phyloP scores from a whole-genome alignment of 2,329 filamentous ascomycete genomes.

The Ophiognomonia clavigignenti-juglandacearum region DNA sequence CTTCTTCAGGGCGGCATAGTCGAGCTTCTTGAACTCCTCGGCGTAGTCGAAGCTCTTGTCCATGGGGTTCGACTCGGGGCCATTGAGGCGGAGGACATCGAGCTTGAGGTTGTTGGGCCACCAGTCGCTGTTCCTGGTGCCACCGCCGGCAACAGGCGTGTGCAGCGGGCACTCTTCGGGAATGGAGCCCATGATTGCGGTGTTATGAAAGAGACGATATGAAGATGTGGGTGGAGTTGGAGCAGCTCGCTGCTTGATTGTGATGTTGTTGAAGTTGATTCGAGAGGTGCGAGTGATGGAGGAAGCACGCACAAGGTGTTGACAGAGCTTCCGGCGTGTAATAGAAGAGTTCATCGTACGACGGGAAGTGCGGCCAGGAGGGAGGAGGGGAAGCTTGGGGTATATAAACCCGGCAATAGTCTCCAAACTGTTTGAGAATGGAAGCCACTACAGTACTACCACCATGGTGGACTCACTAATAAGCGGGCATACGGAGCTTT shows the following conservation, averaged over 20 bases:
- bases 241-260: no score
- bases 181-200: slow-evolving; percentile 10
- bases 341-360: slow-evolving; percentile 1
- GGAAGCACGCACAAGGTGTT: not conserved
- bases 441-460: not conserved
- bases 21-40: slow-evolving; percentile 65
- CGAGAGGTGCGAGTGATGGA: not conserved
- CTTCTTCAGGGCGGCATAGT: slow-evolving; percentile 69
- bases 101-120: slow-evolving; percentile 67
- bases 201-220: not conserved
- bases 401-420: slow-evolving; percentile 11
- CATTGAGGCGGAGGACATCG: slow-evolving; percentile 71
- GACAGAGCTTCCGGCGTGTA: not conserved
- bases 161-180: slow-evolving; percentile 11
- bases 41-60: slow-evolving; percentile 67
- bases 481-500: no score
- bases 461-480: no score
- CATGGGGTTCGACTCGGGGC: slow-evolving; percentile 57
- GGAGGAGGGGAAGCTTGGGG: slow-evolving; percentile 1
- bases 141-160: slow-evolving; percentile 51
- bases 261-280: no score
- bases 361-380: not conserved
- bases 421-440: not conserved
- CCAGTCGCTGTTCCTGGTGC: slow-evolving; percentile 66
- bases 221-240: not conserved